Percentiles rank a stretch among this genome's conserved stretches.
Evolutionary conservation across 768 basidiomycete species (phyloP).

Genomic region (Podaxis carcinomalis): DNA sequence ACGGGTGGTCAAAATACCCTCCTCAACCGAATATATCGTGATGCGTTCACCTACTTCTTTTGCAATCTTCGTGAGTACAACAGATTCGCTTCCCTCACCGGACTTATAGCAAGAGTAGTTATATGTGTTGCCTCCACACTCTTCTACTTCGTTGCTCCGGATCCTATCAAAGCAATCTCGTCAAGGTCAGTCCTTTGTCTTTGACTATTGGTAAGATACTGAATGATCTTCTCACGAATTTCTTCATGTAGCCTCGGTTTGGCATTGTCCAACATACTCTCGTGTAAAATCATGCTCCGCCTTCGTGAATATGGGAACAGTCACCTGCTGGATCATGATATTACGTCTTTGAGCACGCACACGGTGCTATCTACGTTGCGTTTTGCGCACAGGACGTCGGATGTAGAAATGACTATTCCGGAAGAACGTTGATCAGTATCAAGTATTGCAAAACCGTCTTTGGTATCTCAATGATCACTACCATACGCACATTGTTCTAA

Average conservation of each 20-base stretch:
- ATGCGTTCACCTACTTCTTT: conserved; percentile 1
- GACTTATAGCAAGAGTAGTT: not conserved
- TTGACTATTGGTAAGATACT: not conserved
- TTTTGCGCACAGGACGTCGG: not conserved
- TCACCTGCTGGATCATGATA: not conserved
- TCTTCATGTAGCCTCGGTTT: not conserved
- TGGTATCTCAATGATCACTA: not conserved
- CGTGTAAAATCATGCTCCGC: conserved; percentile 4
- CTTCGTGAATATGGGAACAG: conserved; percentile 6
- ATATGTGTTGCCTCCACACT: not conserved
- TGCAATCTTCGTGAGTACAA: not conserved
- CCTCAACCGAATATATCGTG: not conserved
- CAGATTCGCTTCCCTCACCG: not conserved
- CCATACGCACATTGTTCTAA: not conserved
- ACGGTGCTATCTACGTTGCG: not conserved
- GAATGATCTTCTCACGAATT: not conserved
- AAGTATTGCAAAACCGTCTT: not conserved
- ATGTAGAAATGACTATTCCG: not conserved
- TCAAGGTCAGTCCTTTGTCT: not conserved
- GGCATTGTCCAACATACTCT: conserved; percentile 1
- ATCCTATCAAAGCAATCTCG: not conserved
- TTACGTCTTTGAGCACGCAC: not conserved
- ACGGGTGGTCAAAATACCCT: not conserved
- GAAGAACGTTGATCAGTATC: not conserved
- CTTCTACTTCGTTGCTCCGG: not conserved